Conservation (phyloP, 2,329 filamentous ascomycete species). For the Fusarium lyarnte region DNA sequence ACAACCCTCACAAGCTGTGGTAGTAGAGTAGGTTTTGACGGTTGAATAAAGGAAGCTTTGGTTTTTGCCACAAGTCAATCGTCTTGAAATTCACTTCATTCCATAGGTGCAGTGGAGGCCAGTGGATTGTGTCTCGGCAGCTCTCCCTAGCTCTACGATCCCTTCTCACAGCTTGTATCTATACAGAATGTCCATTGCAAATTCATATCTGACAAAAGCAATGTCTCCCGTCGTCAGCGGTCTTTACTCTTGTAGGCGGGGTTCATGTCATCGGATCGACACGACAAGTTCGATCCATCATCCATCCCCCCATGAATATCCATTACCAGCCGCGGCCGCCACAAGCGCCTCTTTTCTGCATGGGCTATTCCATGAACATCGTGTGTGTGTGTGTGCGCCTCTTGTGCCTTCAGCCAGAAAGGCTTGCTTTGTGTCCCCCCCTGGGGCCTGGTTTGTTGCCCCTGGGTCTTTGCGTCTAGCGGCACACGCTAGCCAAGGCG, state of each 20-base stretch:
- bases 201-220: slow-evolving; percentile 1
- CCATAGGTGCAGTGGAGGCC: not conserved
- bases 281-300: slow-evolving; percentile 16
- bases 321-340: slow-evolving; percentile 32
- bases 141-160: slow-evolving; percentile 2
- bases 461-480: slow-evolving; percentile 23
- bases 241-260: slow-evolving; percentile 9
- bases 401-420: slow-evolving; percentile 9
- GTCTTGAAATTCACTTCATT: slow-evolving; percentile 20
- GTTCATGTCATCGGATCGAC: slow-evolving; percentile 36
- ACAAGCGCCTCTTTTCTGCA: slow-evolving; percentile 35
- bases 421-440: not conserved
- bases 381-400: not conserved
- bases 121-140: slow-evolving; percentile 9
- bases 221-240: slow-evolving; percentile 4
- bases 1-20: not conserved
- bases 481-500: slow-evolving; percentile 25
- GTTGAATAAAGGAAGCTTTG: not conserved
- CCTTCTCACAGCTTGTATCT: not conserved
- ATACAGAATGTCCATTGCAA: not conserved
- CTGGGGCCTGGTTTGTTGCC: not conserved
- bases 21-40: not conserved
- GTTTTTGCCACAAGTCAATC: slow-evolving; percentile 18
- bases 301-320: not conserved
- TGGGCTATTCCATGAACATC: slow-evolving; percentile 17